These are phyloP conservation scores for Yamadazyma dendronema DNA, from an alignment of 1,139 yeast species.

Conservation along the genomic window DNA sequence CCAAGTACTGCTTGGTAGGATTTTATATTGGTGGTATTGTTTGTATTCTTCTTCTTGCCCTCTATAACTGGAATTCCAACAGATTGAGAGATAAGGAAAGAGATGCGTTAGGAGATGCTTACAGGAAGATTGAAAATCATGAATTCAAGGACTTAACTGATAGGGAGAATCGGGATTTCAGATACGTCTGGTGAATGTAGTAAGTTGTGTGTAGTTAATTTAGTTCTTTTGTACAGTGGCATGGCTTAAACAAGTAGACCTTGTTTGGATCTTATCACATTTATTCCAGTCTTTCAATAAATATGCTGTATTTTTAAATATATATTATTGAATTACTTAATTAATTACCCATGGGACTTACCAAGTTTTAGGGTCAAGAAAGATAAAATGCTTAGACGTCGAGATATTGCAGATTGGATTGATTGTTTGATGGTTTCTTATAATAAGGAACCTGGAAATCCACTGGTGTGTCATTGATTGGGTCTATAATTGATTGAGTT, in stretches of 20 bases:
- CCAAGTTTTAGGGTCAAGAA: too few relatives aligned
- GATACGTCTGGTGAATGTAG: conserved; percentile 16
- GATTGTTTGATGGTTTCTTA: conserved; percentile 8
- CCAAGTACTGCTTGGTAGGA: conserved; percentile 12
- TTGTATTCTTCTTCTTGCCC: conserved; percentile 6
- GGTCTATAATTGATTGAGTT: conserved; percentile 28
- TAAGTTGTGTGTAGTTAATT: background rate
- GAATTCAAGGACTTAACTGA: conserved; percentile 17
- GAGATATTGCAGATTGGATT: conserved; percentile 3
- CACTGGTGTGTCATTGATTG: conserved; percentile 43
- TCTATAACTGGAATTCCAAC: conserved; percentile 10
- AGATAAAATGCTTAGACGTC: conserved; percentile 3
- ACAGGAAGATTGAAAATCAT: conserved; percentile 11
- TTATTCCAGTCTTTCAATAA: too few relatives aligned
- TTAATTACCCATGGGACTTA: too few relatives aligned
- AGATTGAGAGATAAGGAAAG: conserved; percentile 18
- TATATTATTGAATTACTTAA: too few relatives aligned
- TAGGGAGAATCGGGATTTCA: conserved; percentile 18
- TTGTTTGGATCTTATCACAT: too few relatives aligned
- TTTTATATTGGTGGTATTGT: conserved; percentile 23
- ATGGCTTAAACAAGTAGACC: too few relatives aligned
- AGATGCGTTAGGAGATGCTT: conserved; percentile 17
- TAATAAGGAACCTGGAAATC: conserved; percentile 34
- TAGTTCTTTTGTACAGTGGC: background rate
- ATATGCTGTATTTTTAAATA: too few relatives aligned